Base-by-base conservation (phyloP, 495 filamentous ascomycete genomes). In the Polyplosphaeria fusca region DNA sequence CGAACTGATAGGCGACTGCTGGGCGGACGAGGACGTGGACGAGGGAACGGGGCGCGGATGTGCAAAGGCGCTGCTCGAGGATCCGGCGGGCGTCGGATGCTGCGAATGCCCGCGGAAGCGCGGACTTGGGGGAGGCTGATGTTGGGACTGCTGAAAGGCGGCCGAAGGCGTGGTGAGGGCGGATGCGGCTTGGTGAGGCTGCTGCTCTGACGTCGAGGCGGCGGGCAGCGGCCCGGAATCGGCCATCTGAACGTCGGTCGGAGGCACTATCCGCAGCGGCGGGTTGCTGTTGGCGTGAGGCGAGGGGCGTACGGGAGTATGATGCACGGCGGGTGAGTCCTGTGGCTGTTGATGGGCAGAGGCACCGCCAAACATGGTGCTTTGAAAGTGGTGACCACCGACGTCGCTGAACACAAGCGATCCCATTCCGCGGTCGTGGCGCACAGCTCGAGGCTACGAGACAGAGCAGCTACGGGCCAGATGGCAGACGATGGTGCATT, bases 1-100 rank as follows among this genome's bases (percentile, higher is more conserved):
- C 1, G 80, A 80, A 37, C 76, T 67, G 51, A 74, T 71, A 2
- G 82, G 79, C 25, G 80, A 82, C n/a, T 79, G 76, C 54, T 77
- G 73, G 39, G 81, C 59, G 38, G 75, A 75, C 28, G 78, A 78
- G 1, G 81, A 78, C 16, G 77, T 72, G n/a, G 79, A 79, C 9
- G 76, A 76, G 14, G 71, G 68, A 35, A 58, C 55, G 16, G 56
- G 40, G 4, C 47, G 74, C 64, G 73, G 73, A 32, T 57, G 48
- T 11, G 46, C 40, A 24, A 57, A 52, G 16, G 63, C 12, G 47
- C 24, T 65, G 38, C 50, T 43, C 12, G 44, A 37, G 43, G 60
- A 7, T 12, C 13, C 26, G 16, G 58, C n/a, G 12, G 63, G 61
- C 37, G 57, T 50, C 23, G 52, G 56, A 19, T 62, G 54, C 39